These are phyloP conservation scores for Hypericum perforatum DNA, from an alignment of 345 rosid species.

Conservation along the genomic window DNA sequence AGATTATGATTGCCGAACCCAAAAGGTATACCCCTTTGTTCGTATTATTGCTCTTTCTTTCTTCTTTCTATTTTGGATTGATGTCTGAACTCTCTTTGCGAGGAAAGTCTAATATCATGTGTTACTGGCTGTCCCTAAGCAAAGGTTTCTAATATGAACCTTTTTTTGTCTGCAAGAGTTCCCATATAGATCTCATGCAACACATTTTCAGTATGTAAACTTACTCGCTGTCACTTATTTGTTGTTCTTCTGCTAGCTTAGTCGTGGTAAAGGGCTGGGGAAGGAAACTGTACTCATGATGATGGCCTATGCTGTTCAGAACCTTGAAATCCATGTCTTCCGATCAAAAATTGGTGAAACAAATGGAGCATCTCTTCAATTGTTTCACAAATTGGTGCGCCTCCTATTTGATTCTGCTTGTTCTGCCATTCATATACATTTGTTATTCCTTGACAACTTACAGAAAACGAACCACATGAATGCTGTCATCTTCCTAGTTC, in stretches of 20 bases:
- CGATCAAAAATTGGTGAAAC: constrained; percentile 78
- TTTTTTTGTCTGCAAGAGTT: no score
- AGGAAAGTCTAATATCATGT: no score
- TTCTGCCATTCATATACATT: not conserved
- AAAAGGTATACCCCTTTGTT: constrained; percentile 40
- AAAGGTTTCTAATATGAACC: no score
- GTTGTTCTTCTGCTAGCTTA: constrained; percentile 37
- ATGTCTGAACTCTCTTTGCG: no score
- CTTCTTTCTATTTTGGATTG: no score
- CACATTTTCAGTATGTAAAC: not conserved
- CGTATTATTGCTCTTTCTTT: not conserved
- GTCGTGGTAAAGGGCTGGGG: constrained; percentile 91
- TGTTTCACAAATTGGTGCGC: constrained; percentile 69
- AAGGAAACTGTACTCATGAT: constrained; percentile 78
- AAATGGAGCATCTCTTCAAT: constrained; percentile 54
- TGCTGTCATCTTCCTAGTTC: no score
- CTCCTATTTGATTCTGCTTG: constrained; percentile 11
- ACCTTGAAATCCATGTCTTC: constrained; percentile 50
- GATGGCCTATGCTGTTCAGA: constrained; percentile 74
- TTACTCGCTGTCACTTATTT: constrained; percentile 14
- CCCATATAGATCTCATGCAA: no score
- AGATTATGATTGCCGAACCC: constrained; percentile 89
- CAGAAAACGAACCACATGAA: no score
- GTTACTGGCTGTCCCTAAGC: no score
- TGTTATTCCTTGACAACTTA: no score